Evolutionary conservation across 345 rosid species (phyloP).

Genomic region (Erysimum cheiranthoides): DNA sequence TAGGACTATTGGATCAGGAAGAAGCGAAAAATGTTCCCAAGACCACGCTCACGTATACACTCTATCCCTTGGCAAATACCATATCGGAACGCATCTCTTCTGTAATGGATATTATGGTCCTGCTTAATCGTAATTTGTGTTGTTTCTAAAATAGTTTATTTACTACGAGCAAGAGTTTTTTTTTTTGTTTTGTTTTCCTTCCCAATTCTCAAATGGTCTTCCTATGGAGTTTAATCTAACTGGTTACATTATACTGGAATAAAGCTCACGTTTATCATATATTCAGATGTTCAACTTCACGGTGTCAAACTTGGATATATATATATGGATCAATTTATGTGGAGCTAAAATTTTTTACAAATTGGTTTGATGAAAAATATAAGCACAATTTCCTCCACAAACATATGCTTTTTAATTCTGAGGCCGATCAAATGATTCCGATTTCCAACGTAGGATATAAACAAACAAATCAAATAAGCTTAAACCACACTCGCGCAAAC

Average conservation of each 20-base stretch:
- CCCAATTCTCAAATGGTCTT: not conserved
- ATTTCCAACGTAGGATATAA: not conserved
- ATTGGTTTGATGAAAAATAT: not conserved
- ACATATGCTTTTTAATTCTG: not conserved
- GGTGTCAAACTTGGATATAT: too few relatives aligned
- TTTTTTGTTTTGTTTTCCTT: too few relatives aligned
- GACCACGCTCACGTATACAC: too few relatives aligned
- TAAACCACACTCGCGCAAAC: slow-evolving; percentile 38
- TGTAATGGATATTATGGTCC: not conserved
- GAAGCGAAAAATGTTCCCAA: too few relatives aligned
- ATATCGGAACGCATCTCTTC: not conserved
- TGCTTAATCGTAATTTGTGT: not conserved
- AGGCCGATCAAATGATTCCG: slow-evolving; percentile 14
- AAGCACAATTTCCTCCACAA: slow-evolving; percentile 6
- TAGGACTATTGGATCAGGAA: not conserved
- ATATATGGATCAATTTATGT: not conserved
- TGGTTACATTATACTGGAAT: too few relatives aligned
- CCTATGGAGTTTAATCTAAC: too few relatives aligned
- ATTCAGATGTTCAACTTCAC: too few relatives aligned
- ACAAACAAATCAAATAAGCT: slow-evolving; percentile 43
- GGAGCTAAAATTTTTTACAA: not conserved
- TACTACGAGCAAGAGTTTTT: too few relatives aligned
- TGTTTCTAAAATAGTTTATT: too few relatives aligned
- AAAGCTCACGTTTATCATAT: too few relatives aligned
- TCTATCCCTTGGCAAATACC: too few relatives aligned